phyloP scores from a whole-genome alignment of 345 rosid genomes.

The Euphorbia lathyris region DNA sequence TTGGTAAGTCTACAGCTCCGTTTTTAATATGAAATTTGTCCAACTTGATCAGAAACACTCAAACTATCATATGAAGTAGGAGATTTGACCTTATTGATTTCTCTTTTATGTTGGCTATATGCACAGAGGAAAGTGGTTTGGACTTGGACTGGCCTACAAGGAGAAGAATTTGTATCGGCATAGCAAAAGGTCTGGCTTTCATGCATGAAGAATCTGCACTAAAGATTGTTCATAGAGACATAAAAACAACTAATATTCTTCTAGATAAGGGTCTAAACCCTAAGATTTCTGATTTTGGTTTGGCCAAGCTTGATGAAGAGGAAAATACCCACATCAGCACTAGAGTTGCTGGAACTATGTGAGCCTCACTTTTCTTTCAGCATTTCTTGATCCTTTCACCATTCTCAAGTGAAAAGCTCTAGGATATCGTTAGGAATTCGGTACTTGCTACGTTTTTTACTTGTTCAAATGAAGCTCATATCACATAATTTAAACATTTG shows the following conservation, averaged over 20 bases:
- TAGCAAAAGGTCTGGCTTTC: constrained; percentile 22
- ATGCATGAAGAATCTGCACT: constrained; percentile 20
- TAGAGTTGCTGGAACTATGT: constrained; percentile 24
- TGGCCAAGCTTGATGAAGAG: constrained; percentile 23
- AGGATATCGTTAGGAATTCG: background rate
- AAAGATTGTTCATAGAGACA: constrained; percentile 23
- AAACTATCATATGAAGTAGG: background rate
- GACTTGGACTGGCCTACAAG: constrained; percentile 19
- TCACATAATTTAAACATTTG: background rate
- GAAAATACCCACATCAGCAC: constrained; percentile 24
- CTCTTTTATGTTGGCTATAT: background rate
- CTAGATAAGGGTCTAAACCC: constrained; percentile 18
- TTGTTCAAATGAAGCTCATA: background rate
- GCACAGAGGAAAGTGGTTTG: background rate
- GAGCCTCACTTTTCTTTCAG: background rate
- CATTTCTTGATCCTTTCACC: background rate
- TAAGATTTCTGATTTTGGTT: constrained; percentile 19
- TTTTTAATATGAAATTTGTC: background rate
- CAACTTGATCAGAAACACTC: background rate
- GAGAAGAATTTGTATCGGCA: constrained; percentile 13
- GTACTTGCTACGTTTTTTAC: background rate
- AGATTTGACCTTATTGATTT: background rate
- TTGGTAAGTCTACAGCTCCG: constrained; percentile 21
- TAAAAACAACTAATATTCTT: constrained; percentile 18
- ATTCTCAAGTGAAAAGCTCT: background rate